These are phyloP conservation scores for Chytriomyces hyalinus DNA, from an alignment of 192 early-diverging fungal genomes.

Conservation along the genomic window DNA sequence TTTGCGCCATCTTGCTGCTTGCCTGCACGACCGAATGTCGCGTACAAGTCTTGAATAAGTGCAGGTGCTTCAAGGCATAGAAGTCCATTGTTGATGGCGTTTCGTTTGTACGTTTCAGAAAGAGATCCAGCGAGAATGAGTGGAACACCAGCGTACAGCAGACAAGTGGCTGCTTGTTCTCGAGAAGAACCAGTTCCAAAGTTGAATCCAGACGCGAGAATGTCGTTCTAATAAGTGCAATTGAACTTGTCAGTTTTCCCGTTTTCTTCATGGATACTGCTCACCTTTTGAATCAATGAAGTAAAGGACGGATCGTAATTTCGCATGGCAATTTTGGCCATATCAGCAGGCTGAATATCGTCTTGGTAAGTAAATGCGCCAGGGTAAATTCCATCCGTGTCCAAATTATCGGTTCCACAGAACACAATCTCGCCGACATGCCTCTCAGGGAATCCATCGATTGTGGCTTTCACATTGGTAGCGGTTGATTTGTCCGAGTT, in stretches of 20 bases:
- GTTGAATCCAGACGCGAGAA: conserved; percentile 92
- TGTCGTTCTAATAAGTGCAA: conserved; percentile 61
- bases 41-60: conserved; percentile 76
- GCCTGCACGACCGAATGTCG: conserved; percentile 34
- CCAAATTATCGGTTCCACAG: conserved; percentile 91
- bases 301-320: conserved; percentile 95
- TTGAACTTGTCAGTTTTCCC: neutral
- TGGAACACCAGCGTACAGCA: conserved; percentile 83
- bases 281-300: conserved; percentile 62
- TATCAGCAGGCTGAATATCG: conserved; percentile 85
- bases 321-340: conserved; percentile 97
- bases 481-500: neutral
- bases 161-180: conserved; percentile 96
- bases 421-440: conserved; percentile 87
- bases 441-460: conserved; percentile 76
- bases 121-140: conserved; percentile 90
- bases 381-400: conserved; percentile 98
- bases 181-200: conserved; percentile 98
- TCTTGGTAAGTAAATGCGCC: conserved; percentile 99
- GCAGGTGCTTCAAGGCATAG: conserved; percentile 86
- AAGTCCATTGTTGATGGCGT: conserved; percentile 98
- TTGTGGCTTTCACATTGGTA: conserved; percentile 16
- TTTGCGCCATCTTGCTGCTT: conserved; percentile 16
- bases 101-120: conserved; percentile 98
- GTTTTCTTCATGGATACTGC: neutral